Evolutionary conservation across 106 monocot genomes (phyloP), one percentile per base, ranked within the genome.

Genomic region (Xerophyta viscosa): DNA sequence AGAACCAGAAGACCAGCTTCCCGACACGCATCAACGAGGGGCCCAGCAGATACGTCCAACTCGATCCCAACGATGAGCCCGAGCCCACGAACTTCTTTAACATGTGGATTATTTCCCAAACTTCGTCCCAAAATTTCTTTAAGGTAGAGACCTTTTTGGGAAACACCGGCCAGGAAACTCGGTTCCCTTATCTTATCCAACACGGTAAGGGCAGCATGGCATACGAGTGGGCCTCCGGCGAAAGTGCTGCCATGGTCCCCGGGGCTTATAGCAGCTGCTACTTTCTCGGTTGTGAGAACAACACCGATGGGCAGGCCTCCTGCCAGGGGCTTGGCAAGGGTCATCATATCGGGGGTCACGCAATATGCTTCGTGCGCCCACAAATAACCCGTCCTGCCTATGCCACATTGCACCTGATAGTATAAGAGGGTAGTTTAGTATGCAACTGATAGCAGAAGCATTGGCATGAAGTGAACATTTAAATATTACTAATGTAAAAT

Each of bases 371-470:
- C 94, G 20, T 96, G 71, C 3, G 94, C 88, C 88, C 88, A 96
- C 27, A 96, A 61, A 48, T 76, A 37, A 47, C 88, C 88, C 0
- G 84, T 85, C 24, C 88, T 77, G 6, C 94, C 94, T 18, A 88
- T 51, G 6, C 94, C 88, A 30, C 94, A 96, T 42, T 96, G 94
- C 20, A 96, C 88, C 88, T 96, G 73, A n/a, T n/a, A n/a, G n/a
- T n/a, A n/a, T n/a, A n/a, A n/a, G n/a, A n/a, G n/a, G n/a, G n/a
- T n/a, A n/a, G n/a, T n/a, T n/a, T n/a, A n/a, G n/a, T n/a, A n/a
- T n/a, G n/a, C n/a, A n/a, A n/a, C n/a, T n/a, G n/a, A n/a, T n/a
- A n/a, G n/a, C n/a, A n/a, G n/a, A n/a, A n/a, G n/a, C n/a, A n/a
- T n/a, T n/a, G n/a, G n/a, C n/a, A n/a, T n/a, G n/a, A n/a, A n/a